Conservation (phyloP, 805 yeast species). For the Torulaspora gathmanii region DNA sequence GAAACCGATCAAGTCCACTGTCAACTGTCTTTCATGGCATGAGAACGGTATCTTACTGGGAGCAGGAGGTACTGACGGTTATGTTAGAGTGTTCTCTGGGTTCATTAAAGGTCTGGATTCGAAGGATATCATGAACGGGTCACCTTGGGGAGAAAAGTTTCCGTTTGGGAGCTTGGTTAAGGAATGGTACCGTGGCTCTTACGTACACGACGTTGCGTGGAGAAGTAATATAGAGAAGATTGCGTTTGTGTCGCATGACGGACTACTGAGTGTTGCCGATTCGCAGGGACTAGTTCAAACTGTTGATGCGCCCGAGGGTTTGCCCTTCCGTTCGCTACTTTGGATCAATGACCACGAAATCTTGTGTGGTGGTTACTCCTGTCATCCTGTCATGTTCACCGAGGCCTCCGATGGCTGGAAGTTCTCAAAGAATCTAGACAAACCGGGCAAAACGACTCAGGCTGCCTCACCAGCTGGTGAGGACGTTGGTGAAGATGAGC, state of each 20-base stretch:
- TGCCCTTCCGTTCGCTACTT: constrained; percentile 75
- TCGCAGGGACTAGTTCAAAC: constrained; percentile 33
- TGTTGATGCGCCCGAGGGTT: constrained; percentile 38
- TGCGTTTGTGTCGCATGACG: constrained; percentile 83
- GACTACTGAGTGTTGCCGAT: constrained; percentile 73
- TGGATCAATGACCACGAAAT: constrained; percentile 65
- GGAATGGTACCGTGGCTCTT: constrained; percentile 59
- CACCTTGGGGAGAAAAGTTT: constrained; percentile 90
- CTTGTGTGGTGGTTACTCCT: constrained; percentile 87
- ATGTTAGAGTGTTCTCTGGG: constrained; percentile 82
- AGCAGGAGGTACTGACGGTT: constrained; percentile 91
- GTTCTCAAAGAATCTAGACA: constrained; percentile 58
- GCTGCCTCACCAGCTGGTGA: constrained; percentile 24
- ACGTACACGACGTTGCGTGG: constrained; percentile 90
- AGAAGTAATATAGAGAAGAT: constrained; percentile 72
- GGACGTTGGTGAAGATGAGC: constrained; percentile 49
- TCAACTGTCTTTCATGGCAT: constrained; percentile 85
- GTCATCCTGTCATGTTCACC: constrained; percentile 80
- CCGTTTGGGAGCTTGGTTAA: constrained; percentile 77
- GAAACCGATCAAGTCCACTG: constrained; percentile 87
- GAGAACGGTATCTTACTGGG: constrained; percentile 85
- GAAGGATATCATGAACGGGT: constrained; percentile 46
- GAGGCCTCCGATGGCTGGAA: constrained; percentile 66
- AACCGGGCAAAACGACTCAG: constrained; percentile 12
- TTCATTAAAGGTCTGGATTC: constrained; percentile 83